phyloP scores from a whole-genome alignment of 2,329 filamentous ascomycete species.

The Pyricularia sp. region DNA sequence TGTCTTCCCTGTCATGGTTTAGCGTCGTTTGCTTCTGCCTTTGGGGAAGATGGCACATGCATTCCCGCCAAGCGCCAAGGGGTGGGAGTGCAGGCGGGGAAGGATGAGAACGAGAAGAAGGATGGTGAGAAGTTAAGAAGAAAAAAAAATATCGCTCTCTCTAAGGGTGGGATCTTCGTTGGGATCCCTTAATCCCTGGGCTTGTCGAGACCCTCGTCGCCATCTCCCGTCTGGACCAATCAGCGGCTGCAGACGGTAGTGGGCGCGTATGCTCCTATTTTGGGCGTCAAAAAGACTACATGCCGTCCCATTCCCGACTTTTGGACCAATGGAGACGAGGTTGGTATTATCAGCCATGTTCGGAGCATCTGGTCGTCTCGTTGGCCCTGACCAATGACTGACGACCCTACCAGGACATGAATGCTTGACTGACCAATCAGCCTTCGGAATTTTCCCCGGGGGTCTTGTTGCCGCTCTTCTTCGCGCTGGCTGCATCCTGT shows the following conservation, averaged over 20 bases:
- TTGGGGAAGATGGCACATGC: background rate
- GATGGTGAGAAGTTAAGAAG: background rate
- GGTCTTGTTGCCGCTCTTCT: slow-evolving; percentile 2
- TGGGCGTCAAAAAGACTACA: background rate
- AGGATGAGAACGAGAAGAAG: background rate
- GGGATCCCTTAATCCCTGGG: background rate
- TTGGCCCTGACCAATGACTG: background rate
- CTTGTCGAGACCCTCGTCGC: background rate
- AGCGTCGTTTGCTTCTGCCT: background rate
- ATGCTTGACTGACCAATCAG: slow-evolving; percentile 1
- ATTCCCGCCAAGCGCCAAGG: slow-evolving; percentile 3
- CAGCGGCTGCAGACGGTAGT: background rate
- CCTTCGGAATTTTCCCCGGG: background rate
- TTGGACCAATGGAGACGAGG: background rate
- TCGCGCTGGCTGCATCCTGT: background rate
- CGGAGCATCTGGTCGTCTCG: background rate
- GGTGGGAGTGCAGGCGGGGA: background rate
- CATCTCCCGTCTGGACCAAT: slow-evolving; percentile 3
- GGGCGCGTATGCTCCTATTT: slow-evolving; percentile 5
- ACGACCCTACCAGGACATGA: background rate
- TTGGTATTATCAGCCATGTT: background rate
- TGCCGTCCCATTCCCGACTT: background rate
- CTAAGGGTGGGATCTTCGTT: background rate
- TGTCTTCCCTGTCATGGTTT: slow-evolving; percentile 2
- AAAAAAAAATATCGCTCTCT: background rate